These are phyloP conservation scores for Priceomyces melissophilus DNA, from an alignment of 805 yeast genomes.

Conservation along the genomic window DNA sequence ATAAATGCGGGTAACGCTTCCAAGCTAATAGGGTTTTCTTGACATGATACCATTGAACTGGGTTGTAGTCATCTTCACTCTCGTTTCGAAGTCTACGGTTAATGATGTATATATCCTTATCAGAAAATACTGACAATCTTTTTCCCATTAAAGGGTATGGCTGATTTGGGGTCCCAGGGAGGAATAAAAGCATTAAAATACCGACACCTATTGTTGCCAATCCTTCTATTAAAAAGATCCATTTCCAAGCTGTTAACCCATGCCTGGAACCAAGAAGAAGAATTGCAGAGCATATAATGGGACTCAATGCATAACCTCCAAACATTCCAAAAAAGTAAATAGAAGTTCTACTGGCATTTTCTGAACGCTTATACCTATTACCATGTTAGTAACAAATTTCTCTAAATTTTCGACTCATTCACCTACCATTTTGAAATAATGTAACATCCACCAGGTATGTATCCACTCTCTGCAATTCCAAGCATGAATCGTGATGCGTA, in stretches of 20 bases:
- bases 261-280: slow-evolving; percentile 1
- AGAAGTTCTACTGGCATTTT: slow-evolving; percentile 3
- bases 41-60: neutral
- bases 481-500: slow-evolving; percentile 4
- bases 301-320: slow-evolving; percentile 5
- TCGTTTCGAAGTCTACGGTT: slow-evolving; percentile 1
- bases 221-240: slow-evolving; percentile 6
- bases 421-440: slow-evolving; percentile 4
- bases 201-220: slow-evolving; percentile 1
- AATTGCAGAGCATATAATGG: slow-evolving; percentile 3
- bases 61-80: neutral
- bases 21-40: neutral
- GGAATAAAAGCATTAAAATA: neutral
- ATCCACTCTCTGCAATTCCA: slow-evolving; percentile 5
- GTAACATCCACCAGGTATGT: slow-evolving; percentile 4
- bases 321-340: slow-evolving; percentile 6
- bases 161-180: slow-evolving; percentile 1
- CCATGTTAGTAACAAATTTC: neutral
- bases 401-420: neutral
- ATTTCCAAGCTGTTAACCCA: slow-evolving; percentile 2
- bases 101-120: neutral
- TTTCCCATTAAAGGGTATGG: slow-evolving; percentile 2
- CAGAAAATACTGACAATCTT: slow-evolving; percentile 1
- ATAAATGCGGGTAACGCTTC: slow-evolving; percentile 5
- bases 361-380: slow-evolving; percentile 1